phyloP scores from a whole-genome alignment of 1,139 yeast species.

The Zygosaccharomyces pseudobailii region DNA sequence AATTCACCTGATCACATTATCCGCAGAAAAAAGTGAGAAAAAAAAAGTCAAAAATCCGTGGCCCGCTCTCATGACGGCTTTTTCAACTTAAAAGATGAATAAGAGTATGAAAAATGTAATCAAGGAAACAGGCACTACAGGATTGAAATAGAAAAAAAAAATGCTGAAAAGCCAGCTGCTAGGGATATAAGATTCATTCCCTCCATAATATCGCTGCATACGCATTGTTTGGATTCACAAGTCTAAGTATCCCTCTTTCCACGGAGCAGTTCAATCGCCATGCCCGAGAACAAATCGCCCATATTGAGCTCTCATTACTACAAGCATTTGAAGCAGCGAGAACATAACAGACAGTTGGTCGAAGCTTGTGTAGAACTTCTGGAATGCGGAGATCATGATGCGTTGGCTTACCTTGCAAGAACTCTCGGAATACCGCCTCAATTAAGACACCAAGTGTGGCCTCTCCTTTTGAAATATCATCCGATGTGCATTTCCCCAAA shows the following conservation, averaged over 20 bases:
- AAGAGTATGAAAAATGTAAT: background rate
- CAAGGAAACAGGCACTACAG: background rate
- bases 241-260: background rate
- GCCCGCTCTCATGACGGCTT: background rate
- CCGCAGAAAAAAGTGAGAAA: background rate
- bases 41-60: background rate
- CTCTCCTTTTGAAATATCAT: conserved; percentile 70
- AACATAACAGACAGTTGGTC: conserved; percentile 26
- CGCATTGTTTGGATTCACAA: background rate
- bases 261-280: conserved; percentile 1
- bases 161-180: conserved; percentile 3
- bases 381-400: conserved; percentile 35
- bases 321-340: conserved; percentile 28
- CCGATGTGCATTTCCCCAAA: conserved; percentile 80
- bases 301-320: conserved; percentile 20
- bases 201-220: background rate
- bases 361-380: conserved; percentile 28
- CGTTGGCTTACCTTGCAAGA: conserved; percentile 71
- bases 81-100: background rate
- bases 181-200: background rate
- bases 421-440: conserved; percentile 85
- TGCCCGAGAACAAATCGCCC: conserved; percentile 18
- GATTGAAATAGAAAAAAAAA: background rate
- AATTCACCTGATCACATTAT: background rate
- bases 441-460: conserved; percentile 79